phyloP scores from a whole-genome alignment of 164 flowering plant species.

The Euptelea pleiosperma region DNA sequence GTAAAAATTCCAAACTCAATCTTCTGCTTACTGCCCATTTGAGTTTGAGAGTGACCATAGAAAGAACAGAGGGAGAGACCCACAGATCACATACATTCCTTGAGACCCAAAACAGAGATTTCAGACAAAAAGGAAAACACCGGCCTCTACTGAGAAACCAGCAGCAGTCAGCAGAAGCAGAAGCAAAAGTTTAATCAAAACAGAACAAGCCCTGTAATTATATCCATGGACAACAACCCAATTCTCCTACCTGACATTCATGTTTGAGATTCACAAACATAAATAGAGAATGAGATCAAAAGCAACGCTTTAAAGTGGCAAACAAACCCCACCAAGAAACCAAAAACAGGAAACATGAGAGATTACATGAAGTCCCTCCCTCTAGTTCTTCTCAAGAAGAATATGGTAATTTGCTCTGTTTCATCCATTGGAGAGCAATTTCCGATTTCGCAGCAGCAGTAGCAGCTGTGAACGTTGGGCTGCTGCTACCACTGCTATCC shows the following conservation, averaged over 20 bases:
- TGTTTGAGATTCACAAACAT: neutral
- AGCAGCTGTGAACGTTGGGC: constrained; percentile 37
- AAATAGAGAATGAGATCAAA: neutral
- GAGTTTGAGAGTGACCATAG: too few relatives aligned
- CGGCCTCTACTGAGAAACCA: neutral
- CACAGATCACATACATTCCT: too few relatives aligned
- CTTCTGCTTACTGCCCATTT: too few relatives aligned
- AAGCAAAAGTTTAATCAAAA: constrained; percentile 8
- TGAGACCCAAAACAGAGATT: too few relatives aligned
- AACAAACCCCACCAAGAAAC: neutral
- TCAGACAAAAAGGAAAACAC: neutral
- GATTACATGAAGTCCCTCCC: too few relatives aligned
- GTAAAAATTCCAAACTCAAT: too few relatives aligned
- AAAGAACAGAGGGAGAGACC: too few relatives aligned
- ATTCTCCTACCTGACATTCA: neutral
- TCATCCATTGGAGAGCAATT: constrained; percentile 38
- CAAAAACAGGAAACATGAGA: neutral
- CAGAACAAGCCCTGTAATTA: constrained; percentile 2
- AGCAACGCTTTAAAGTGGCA: neutral
- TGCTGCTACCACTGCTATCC: constrained; percentile 58
- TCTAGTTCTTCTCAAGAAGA: constrained; percentile 2
- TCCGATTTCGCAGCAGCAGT: constrained; percentile 31
- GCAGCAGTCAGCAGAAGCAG: neutral
- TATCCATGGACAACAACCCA: neutral
- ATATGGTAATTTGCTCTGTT: constrained; percentile 19